Conservation (phyloP, 208 protist species). For the Trypanosoma grayi region DNA sequence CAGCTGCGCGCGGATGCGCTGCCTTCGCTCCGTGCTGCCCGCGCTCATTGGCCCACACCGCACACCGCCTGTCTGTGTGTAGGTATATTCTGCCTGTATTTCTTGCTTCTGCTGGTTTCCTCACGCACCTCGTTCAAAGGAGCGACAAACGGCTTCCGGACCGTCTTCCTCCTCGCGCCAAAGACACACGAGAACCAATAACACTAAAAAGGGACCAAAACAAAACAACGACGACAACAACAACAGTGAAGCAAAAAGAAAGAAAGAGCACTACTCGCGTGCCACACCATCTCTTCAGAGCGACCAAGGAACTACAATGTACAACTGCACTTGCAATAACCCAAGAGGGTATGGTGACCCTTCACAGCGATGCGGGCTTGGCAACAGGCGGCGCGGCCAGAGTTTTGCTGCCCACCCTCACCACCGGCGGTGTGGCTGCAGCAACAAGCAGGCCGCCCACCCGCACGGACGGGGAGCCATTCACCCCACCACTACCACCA, state of each 20-base stretch:
- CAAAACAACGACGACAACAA: slow-evolving; percentile 1
- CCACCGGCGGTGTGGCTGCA: slow-evolving; percentile 9
- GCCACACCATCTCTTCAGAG: too few species aligned
- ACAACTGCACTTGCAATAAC: too few species aligned
- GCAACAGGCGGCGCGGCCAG: neutral
- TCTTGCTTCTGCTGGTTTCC: neutral
- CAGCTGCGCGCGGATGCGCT: slow-evolving; percentile 74
- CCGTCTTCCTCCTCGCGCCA: neutral
- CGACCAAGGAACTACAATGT: too few species aligned
- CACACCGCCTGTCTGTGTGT: neutral
- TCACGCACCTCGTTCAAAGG: neutral
- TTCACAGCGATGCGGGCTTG: neutral
- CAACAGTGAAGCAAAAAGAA: slow-evolving; percentile 11
- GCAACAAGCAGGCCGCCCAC: slow-evolving; percentile 22
- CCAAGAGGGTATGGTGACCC: too few species aligned
- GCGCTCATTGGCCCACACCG: slow-evolving; percentile 12
- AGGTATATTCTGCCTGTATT: neutral
- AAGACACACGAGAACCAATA: slow-evolving; percentile 14
- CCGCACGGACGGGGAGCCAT: slow-evolving; percentile 20
- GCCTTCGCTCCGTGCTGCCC: slow-evolving; percentile 39
- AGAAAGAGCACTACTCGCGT: neutral
- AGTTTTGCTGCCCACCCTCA: slow-evolving; percentile 11
- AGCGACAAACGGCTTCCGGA: neutral
- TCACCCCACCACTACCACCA: neutral
- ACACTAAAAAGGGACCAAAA: slow-evolving; percentile 6